phyloP scores from a whole-genome alignment of 306 rosid species.

The Begonia loranthoides region DNA sequence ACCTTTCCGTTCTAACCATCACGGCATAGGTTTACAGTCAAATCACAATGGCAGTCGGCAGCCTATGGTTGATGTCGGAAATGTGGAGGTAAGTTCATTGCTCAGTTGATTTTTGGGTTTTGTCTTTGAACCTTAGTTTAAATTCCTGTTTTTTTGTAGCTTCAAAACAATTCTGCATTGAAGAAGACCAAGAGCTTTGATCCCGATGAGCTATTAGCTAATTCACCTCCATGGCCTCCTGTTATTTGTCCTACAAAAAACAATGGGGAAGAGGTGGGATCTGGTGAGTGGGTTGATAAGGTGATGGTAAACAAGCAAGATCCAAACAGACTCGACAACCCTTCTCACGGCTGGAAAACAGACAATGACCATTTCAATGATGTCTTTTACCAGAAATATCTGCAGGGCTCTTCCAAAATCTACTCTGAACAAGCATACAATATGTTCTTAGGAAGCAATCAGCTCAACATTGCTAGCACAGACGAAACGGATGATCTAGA shows the following conservation, averaged over 20 bases:
- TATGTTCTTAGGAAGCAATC: conserved; percentile 48
- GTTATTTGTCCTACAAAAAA: conserved; percentile 45
- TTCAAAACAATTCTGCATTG: conserved; percentile 28
- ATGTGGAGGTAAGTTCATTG: conserved; percentile 30
- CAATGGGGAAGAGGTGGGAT: conserved; percentile 51
- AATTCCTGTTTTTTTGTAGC: conserved; percentile 28
- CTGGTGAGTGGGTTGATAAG: conserved; percentile 91
- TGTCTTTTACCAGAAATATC: conserved; percentile 69
- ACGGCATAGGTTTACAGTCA: conserved; percentile 21
- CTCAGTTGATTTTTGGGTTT: too few relatives aligned
- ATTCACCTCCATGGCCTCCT: conserved; percentile 92
- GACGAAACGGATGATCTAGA: conserved; percentile 80
- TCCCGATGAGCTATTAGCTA: conserved; percentile 64
- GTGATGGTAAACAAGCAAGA: conserved; percentile 97
- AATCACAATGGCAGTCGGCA: conserved; percentile 29
- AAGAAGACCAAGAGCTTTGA: conserved; percentile 60
- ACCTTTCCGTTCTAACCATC: conserved; percentile 36
- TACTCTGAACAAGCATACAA: conserved; percentile 50
- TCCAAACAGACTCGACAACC: conserved; percentile 33
- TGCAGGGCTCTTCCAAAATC: conserved; percentile 60
- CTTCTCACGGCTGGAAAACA: conserved; percentile 58
- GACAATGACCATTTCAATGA: conserved; percentile 57
- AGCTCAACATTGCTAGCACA: conserved; percentile 44
- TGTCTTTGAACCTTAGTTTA: background rate
- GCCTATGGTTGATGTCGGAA: conserved; percentile 45